Evolutionary conservation across 176 grass and related monocot genomes (phyloP).

Genomic region (Eleusine coracana): DNA sequence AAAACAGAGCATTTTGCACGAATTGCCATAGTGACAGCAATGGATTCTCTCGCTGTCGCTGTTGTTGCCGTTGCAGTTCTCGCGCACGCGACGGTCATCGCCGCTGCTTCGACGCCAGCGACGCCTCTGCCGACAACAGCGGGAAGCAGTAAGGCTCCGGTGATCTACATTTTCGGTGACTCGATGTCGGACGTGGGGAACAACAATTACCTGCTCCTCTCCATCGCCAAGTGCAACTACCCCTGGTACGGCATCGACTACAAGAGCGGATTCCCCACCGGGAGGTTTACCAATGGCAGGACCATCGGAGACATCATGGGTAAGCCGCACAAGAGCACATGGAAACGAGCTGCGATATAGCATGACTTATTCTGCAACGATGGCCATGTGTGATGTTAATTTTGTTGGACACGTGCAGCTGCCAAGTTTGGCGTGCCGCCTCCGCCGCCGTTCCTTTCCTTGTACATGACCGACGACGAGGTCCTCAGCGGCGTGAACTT

Average conservation of each 20-base stretch:
- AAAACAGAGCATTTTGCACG: not conserved
- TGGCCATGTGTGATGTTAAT: not conserved
- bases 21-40: constrained; percentile 21
- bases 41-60: constrained; percentile 47
- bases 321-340: constrained; percentile 22
- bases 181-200: constrained; percentile 95
- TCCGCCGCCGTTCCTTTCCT: constrained; percentile 69
- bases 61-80: constrained; percentile 29
- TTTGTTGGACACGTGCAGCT: constrained; percentile 43
- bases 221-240: constrained; percentile 86
- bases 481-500: constrained; percentile 81
- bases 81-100: not conserved
- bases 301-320: constrained; percentile 96
- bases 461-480: constrained; percentile 74
- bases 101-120: not conserved
- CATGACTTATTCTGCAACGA: not conserved
- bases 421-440: constrained; percentile 73
- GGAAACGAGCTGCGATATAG: not conserved
- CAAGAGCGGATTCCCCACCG: constrained; percentile 56
- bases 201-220: constrained; percentile 87
- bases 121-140: not conserved
- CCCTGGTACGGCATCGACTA: constrained; percentile 96
- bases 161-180: constrained; percentile 85
- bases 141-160: constrained; percentile 28
- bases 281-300: constrained; percentile 91